Percentiles rank a stretch among this genome's conserved stretches.
Conservation (phyloP, 1,284 basidiomycete species). For the Puccinia horiana region DNA sequence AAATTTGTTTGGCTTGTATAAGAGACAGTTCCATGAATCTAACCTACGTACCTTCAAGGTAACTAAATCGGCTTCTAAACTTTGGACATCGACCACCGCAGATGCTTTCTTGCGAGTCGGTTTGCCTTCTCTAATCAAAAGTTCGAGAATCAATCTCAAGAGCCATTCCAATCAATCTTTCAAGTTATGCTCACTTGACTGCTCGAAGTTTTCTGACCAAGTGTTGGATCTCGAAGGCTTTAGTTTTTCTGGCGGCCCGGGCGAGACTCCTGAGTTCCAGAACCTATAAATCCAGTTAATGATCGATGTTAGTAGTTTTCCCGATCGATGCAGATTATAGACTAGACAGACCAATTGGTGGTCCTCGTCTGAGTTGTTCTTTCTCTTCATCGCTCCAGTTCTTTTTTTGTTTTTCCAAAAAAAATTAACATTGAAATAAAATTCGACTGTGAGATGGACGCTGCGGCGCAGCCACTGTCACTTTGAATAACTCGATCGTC, state of each 20-base stretch:
- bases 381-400: background rate
- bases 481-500: background rate
- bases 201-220: conserved; percentile 25
- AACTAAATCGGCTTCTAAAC: conserved; percentile 27
- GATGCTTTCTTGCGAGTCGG: background rate
- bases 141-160: background rate
- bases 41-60: conserved; percentile 11
- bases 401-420: background rate
- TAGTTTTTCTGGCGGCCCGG: conserved; percentile 24
- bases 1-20: background rate
- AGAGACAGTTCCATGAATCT: background rate
- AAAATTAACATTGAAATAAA: background rate
- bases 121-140: background rate
- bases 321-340: too few relatives aligned
- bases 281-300: background rate
- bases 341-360: too few relatives aligned
- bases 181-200: conserved; percentile 2
- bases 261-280: conserved; percentile 15
- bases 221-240: conserved; percentile 39
- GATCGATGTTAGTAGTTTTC: too few relatives aligned
- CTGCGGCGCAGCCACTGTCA: background rate
- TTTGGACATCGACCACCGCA: background rate
- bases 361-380: background rate
- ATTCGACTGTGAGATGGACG: too few relatives aligned
- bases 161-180: background rate